Base-by-base conservation (phyloP, 2,329 filamentous ascomycete species). In the Penicillium brasilianum region DNA sequence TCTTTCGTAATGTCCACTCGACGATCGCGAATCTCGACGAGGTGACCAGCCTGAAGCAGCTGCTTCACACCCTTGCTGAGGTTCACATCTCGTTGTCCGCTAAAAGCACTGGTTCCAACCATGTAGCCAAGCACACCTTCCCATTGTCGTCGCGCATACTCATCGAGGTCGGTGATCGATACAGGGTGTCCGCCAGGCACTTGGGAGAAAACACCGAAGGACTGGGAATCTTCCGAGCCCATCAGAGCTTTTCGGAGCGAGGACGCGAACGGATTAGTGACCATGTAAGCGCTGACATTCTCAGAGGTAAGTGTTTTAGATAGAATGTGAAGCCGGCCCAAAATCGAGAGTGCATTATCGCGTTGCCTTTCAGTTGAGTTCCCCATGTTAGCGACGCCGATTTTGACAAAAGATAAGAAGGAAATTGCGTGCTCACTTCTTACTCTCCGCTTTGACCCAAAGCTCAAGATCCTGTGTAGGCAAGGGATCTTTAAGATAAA, bases 91-190 rank as follows among this genome's bases (percentile, higher is more conserved):
- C 79, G 78, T 34, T 82, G 83, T 44, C 81, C 77, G 16, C 80
- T 78, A 52, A 82, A 76, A 48, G 80, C 79, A 67, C 75, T 76
- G 65, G 70, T 83, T 72, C 85, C 84, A 20, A 99, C 95, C 75
- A 99, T 93, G 73, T 93, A 99, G 76, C 97, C 95, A 51, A 99
- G 78, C 30, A 99, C 97, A 28, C 92, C 90, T 77, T 99, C 96
- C 93, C 95, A 99, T 73, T 96, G 93, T 69, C 86, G 87, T 57
- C 91, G 87, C 5, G 95, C 93, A 78, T 94, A 96, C 30, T 88
- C 85, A 72, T 99, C 95, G 59, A 99, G 84, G 68, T 90, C 92
- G 1, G 85, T 72, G 11, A 93, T 77, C 61, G 90, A 87, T 52
- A 95, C 85, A 52, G 87, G 84, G 58, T 83, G 80, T 43, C 87